A percentile compares a stretch with the other conserved stretches of the same genome.
These are phyloP conservation scores for Ustulina deusta DNA, from an alignment of 2,329 filamentous ascomycete genomes.

Conservation along the genomic window DNA sequence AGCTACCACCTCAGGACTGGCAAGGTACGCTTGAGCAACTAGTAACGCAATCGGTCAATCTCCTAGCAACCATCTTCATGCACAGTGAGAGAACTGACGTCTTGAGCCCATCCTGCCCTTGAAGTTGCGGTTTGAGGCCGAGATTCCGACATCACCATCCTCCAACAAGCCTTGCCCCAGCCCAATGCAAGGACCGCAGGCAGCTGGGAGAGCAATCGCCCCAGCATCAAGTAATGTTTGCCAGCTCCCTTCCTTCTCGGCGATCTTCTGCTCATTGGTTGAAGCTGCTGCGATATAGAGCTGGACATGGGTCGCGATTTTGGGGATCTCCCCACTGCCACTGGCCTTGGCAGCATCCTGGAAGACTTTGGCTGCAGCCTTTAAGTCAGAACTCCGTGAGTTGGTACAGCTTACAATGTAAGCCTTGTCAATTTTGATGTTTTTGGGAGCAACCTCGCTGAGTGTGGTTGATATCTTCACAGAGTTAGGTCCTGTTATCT, in stretches of 20 bases:
- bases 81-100: too few relatives aligned
- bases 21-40: constrained; percentile 10
- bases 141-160: constrained; percentile 86
- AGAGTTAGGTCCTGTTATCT: constrained; percentile 88
- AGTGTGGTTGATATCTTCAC: constrained; percentile 89
- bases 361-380: constrained; percentile 86
- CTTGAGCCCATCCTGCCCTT: constrained; percentile 55
- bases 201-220: constrained; percentile 75
- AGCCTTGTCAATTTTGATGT: constrained; percentile 84
- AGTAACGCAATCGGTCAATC: too few relatives aligned
- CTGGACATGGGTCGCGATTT: constrained; percentile 79
- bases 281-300: constrained; percentile 94
- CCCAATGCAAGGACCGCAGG: constrained; percentile 89
- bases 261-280: constrained; percentile 76
- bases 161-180: constrained; percentile 60
- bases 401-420: constrained; percentile 95
- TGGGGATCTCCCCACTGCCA: constrained; percentile 70
- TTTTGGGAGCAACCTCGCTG: constrained; percentile 74
- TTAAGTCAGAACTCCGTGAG: constrained; percentile 81
- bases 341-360: constrained; percentile 73
- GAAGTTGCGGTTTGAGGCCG: constrained; percentile 81
- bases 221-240: constrained; percentile 83
- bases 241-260: constrained; percentile 88
- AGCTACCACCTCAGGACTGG: constrained; percentile 90
- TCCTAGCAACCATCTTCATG: too few relatives aligned